A percentile compares a stretch with the other conserved stretches of the same genome.
These are phyloP conservation scores for Hypsizygus marmoreus DNA, from an alignment of 768 basidiomycete species.

Conservation along the genomic window DNA sequence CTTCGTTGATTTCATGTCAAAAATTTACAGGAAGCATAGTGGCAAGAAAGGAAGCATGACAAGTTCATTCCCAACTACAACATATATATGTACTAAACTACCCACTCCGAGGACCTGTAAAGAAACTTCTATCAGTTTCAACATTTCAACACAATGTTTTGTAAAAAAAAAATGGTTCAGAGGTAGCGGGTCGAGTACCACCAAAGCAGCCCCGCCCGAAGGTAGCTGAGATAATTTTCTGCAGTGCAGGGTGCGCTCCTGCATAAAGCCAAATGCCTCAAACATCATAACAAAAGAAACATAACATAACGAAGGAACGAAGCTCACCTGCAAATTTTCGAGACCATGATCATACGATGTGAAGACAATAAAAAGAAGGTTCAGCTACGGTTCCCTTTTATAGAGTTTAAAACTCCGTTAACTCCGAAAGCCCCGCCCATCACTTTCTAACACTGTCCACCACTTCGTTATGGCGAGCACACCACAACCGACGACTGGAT, in stretches of 20 bases:
- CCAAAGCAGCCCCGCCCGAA: constrained; percentile 63
- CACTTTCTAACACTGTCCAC: too few relatives aligned
- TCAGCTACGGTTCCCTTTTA: too few relatives aligned
- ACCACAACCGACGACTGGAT: constrained; percentile 29
- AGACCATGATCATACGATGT: background rate
- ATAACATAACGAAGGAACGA: constrained; percentile 12
- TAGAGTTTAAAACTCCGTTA: constrained; percentile 32
- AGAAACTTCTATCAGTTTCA: constrained; percentile 1
- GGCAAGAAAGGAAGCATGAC: too few relatives aligned
- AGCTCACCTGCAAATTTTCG: constrained; percentile 26
- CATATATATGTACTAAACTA: too few relatives aligned
- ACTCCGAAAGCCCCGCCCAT: constrained; percentile 28
- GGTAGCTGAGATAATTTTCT: constrained; percentile 92
- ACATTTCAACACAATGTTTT: background rate
- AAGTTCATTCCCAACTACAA: too few relatives aligned
- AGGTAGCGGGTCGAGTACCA: constrained; percentile 45
- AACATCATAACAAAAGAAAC: constrained; percentile 59
- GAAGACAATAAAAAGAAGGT: background rate
- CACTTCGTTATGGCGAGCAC: constrained; percentile 28
- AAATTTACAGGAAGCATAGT: too few relatives aligned
- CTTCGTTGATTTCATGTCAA: too few relatives aligned
- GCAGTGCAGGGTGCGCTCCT: constrained; percentile 67
- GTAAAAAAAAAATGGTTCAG: constrained; percentile 26
- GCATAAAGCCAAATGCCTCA: constrained; percentile 95
- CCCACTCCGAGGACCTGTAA: too few relatives aligned